phyloP scores from a whole-genome alignment of 106 monocot species.

The Narthecium ossifragum region DNA sequence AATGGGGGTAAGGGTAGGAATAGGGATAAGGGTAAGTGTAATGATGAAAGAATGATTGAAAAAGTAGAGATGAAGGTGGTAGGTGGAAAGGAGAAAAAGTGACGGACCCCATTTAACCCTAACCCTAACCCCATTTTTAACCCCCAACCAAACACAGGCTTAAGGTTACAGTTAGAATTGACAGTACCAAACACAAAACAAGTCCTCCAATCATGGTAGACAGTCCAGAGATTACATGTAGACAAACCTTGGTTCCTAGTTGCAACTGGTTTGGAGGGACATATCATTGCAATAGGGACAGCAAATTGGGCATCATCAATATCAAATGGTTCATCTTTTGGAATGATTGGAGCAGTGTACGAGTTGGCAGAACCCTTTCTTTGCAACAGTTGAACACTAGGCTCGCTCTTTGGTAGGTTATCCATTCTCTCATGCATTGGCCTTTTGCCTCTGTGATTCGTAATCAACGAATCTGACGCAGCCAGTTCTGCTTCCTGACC shows the following conservation, averaged over 20 bases:
- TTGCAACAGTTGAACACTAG: background rate
- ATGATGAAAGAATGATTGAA: too few relatives aligned
- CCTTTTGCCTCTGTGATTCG: conserved; percentile 6
- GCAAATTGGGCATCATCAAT: conserved; percentile 6
- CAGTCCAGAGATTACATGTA: background rate
- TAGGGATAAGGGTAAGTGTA: too few relatives aligned
- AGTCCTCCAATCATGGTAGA: too few relatives aligned
- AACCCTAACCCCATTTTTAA: too few relatives aligned
- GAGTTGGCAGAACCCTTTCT: background rate
- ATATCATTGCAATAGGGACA: conserved; percentile 28
- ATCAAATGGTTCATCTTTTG: background rate
- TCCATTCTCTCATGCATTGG: conserved; percentile 2
- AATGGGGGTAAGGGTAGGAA: too few relatives aligned
- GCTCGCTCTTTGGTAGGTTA: conserved; percentile 22
- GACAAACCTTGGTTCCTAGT: background rate
- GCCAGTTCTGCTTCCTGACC: background rate
- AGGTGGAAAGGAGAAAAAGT: too few relatives aligned
- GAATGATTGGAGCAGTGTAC: background rate
- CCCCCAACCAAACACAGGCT: too few relatives aligned
- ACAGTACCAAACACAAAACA: too few relatives aligned
- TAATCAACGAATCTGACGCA: background rate
- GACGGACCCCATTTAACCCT: too few relatives aligned
- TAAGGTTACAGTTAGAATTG: too few relatives aligned
- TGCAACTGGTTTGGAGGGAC: background rate
- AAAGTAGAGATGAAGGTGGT: too few relatives aligned